Base-by-base conservation (phyloP, 2,329 filamentous ascomycete genomes). In the Claviceps arundinis region DNA sequence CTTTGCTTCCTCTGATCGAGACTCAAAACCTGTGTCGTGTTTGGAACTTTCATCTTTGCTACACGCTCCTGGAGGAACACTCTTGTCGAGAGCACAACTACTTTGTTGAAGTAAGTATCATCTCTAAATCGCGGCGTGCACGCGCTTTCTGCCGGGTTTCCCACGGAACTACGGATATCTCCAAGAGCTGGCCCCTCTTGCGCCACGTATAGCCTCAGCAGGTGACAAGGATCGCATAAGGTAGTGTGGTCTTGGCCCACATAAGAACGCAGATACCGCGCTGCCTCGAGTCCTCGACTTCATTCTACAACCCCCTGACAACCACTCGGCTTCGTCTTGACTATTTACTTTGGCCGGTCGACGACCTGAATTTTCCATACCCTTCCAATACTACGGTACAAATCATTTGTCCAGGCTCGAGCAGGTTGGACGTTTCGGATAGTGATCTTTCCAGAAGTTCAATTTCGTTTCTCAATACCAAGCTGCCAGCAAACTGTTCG, bases 121-220 rank as follows among this genome's bases (percentile, higher is more conserved):
- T 46, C 11, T 45, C 9, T 46, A 42, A 19, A 40, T 37, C 34
- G 16, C 26, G 9, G 16, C n/a, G 8, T 34, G 30, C 37, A 22
- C 40, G n/a, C n/a, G 11, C 16, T 47, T 40, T 11, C 3, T 7
- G 22, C 34, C 37, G 17, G 42, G 19, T 14, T 46, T 41, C 24
- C 37, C 50, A 51, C 22, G 4, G 22, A 3, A 45, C 4, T 30
- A 34, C 19, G 43, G 34, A 40, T 43, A 45, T 41, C 14, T 42
- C 30, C 51, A 46, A 30, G 8, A 19, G 26, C 37, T 22, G 40
- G 44, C n/a, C 17, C 50, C 17, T 17, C 24, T 40, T 53, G 50
- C 44, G 38, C 51, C 43, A 55, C 50, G 45, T 48, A 53, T 37
- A 50, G 43, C 34, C n/a, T 44, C 48, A 37, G 34, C 30, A n/a